Evolutionary conservation across 2,329 filamentous ascomycete genomes (phyloP).

Genomic region (Aspergillus sojae): DNA sequence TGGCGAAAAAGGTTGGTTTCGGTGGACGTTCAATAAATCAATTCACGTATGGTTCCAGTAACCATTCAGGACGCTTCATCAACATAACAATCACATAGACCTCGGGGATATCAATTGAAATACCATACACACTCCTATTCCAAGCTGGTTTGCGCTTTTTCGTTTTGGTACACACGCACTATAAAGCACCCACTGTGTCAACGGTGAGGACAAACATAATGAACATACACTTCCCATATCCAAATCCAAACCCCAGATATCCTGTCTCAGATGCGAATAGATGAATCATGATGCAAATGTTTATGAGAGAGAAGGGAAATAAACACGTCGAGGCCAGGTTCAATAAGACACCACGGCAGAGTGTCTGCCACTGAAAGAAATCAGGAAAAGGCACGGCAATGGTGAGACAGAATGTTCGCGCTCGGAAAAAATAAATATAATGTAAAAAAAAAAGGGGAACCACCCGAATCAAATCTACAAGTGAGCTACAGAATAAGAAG

Average conservation of each 20-base stretch:
- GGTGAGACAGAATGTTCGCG: conserved; percentile 7
- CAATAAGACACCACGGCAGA: not conserved
- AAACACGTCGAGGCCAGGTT: conserved; percentile 1
- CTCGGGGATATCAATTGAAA: conserved; percentile 16
- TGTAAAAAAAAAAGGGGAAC: conserved; percentile 14
- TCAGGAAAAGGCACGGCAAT: conserved; percentile 6
- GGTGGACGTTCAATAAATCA: not conserved
- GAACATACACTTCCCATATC: conserved; percentile 13
- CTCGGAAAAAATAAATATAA: conserved; percentile 12
- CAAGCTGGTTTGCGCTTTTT: conserved; percentile 9
- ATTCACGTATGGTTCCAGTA: conserved; percentile 1
- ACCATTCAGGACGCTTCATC: conserved; percentile 4
- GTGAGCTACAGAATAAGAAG: conserved; percentile 14
- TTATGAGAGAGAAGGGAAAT: conserved; percentile 1
- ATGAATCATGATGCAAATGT: conserved; percentile 3
- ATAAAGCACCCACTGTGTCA: conserved; percentile 1
- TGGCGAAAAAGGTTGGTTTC: not conserved
- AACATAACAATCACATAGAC: conserved; percentile 15
- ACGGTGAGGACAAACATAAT: conserved; percentile 4
- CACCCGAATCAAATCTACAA: conserved; percentile 24
- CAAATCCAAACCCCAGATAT: conserved; percentile 12
- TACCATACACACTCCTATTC: conserved; percentile 15
- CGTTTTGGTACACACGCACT: conserved; percentile 14
- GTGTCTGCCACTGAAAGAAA: not conserved
- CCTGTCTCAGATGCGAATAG: conserved; percentile 17